These are phyloP conservation scores for Acanthochlamys bracteata DNA, from an alignment of 106 monocot species.

Conservation along the genomic window DNA sequence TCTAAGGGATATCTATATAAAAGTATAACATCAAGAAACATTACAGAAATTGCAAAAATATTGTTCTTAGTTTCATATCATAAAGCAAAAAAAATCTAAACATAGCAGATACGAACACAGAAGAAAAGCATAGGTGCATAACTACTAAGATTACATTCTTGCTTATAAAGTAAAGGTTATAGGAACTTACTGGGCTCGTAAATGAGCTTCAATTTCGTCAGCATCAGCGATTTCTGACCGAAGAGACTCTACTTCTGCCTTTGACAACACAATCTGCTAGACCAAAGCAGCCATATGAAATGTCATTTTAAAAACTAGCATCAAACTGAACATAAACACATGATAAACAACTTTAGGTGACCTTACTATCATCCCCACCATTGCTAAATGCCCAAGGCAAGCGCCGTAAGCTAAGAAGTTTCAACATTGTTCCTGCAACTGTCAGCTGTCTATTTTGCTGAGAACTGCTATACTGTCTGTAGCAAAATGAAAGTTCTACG, in stretches of 20 bases:
- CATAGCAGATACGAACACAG: too few relatives aligned
- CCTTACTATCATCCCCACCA: slow-evolving; percentile 55
- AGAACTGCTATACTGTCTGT: slow-evolving; percentile 48
- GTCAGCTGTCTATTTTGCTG: slow-evolving; percentile 40
- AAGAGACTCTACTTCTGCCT: slow-evolving; percentile 73
- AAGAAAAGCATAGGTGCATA: too few relatives aligned
- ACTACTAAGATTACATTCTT: too few relatives aligned
- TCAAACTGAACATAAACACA: not conserved
- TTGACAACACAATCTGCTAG: slow-evolving; percentile 52
- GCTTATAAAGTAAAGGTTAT: too few relatives aligned
- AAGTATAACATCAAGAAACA: too few relatives aligned
- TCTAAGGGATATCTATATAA: too few relatives aligned
- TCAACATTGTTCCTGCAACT: slow-evolving; percentile 60
- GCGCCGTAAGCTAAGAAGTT: slow-evolving; percentile 52
- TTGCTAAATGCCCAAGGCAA: slow-evolving; percentile 43
- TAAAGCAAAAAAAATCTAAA: too few relatives aligned
- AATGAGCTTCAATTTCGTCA: slow-evolving; percentile 78
- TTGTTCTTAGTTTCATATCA: too few relatives aligned
- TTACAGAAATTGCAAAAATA: too few relatives aligned
- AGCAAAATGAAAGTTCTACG: not conserved
- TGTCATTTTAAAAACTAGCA: not conserved
- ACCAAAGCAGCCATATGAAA: slow-evolving; percentile 3
- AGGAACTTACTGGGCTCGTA: slow-evolving; percentile 73
- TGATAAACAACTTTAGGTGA: slow-evolving; percentile 1
- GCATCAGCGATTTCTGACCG: slow-evolving; percentile 70